These are phyloP conservation scores for Kodamaea jinghongensis DNA, from an alignment of 805 yeast species.

Conservation along the genomic window DNA sequence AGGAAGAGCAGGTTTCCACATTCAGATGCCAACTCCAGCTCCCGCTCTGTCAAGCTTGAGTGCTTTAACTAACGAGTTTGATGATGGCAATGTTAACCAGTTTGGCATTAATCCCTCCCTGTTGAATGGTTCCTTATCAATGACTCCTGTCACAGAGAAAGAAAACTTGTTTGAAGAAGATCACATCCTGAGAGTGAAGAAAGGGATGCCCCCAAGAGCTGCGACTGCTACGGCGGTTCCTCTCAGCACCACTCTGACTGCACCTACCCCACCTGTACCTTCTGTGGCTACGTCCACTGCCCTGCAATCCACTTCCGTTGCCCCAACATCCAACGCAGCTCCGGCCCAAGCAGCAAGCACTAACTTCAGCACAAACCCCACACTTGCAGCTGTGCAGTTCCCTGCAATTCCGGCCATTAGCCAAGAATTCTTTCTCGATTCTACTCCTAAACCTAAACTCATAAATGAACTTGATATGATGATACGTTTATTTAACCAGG, in stretches of 20 bases:
- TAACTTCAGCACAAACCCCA: constrained; percentile 1
- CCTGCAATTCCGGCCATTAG: constrained; percentile 37
- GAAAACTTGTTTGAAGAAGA: constrained; percentile 17
- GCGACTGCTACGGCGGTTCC: not conserved
- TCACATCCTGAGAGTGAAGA: not conserved
- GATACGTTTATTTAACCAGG: constrained; percentile 36
- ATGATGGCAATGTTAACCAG: constrained; percentile 53
- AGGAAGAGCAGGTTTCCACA: constrained; percentile 54
- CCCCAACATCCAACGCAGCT: not conserved
- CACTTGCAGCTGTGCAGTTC: constrained; percentile 18
- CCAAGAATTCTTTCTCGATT: constrained; percentile 37
- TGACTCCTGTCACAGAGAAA: constrained; percentile 79
- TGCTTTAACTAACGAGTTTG: constrained; percentile 33
- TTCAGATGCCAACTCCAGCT: constrained; percentile 77
- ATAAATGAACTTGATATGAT: constrained; percentile 37
- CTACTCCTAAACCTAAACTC: constrained; percentile 33
- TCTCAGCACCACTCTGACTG: no score
- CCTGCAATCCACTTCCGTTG: no score
- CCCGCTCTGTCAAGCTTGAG: constrained; percentile 32
- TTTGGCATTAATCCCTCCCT: constrained; percentile 61
- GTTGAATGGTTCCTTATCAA: constrained; percentile 54
- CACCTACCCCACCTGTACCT: not conserved
- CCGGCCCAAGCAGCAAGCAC: constrained; percentile 7
- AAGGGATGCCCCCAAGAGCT: not conserved
- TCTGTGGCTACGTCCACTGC: no score